Evolutionary conservation across 2,329 filamentous ascomycete genomes (phyloP), one percentile per base, ranked within the genome.

Genomic region (Macrophomina phaseolina): DNA sequence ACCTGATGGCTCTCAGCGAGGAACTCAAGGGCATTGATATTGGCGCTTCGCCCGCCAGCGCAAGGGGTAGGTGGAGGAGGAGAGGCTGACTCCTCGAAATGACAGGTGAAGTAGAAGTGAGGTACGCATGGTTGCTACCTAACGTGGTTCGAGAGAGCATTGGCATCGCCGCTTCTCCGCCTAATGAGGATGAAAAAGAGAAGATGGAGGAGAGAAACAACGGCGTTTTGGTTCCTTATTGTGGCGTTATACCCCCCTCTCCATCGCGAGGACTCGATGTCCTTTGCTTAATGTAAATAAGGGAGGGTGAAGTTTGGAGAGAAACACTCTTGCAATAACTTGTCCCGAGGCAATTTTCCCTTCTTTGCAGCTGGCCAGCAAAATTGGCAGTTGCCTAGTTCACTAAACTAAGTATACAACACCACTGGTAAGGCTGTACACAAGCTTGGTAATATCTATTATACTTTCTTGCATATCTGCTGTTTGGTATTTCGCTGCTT

Each of bases 1-100:
- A 84, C 66, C 82, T 86, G 69, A 83, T 84, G 77, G 87, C 89
- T 23, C 79, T 94, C 63, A 85, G 90, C 77, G 83, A 92, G 69
- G 91, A 94, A 79, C 86, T 94, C 83, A 88, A 77, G 68, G 79
- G 75, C 69, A 82, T 83, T 68, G 81, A 84, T 68, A 78, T 83
- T 68, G 80, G 81, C 12, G 71, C 65, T n/a, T 18, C 64, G 11
- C 63, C 63, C n/a, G 30, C 42, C n/a, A 65, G 52, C 45, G 7
- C 30, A n/a, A 46, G 52, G 42, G 51, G 63, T 36, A 49, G 40
- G 32, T 65, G 63, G 63, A n/a, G 52, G 42, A 58, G 63, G 52
- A 48, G 52, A 34, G 40, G 51, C 3, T 65, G 63, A 65, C 58
- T 49, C 16, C n/a, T 62, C 1, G 58, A 62, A 23, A 28, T 62